Base-by-base conservation (phyloP, 192 early-diverging fungal species). In the Coemansia furcata region DNA sequence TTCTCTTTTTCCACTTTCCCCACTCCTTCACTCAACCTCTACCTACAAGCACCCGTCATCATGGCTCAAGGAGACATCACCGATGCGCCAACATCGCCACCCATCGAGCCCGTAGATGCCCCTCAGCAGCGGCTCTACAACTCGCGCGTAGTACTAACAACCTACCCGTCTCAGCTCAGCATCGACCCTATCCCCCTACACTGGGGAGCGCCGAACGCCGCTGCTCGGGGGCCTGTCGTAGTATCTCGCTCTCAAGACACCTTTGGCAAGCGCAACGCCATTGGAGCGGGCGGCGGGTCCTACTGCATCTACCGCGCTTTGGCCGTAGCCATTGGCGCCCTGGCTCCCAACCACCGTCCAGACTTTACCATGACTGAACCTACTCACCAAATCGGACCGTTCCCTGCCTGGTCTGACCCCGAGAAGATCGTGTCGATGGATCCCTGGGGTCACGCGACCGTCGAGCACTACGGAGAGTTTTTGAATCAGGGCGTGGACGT, bases 371-470 rank as follows among this genome's bases (percentile, higher is more conserved):
- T 93, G 74, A 98, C 95, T 0, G 90, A 95, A 65, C 95, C 95
- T 29, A 89, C 93, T 6, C 85, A 93, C 62, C 71, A 85, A 26
- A 89, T 98, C 62, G 90, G 90, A 5, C 95, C 93, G 49, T 83
- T 90, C 72, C 80, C 87, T 7, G 74, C 89, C 46, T 97, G 95
- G 95, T 77, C 72, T 33, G 90, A 93, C 62, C 90, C 92, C 23
- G 84, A 86, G 43, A 97, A 93, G 76, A 96, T 98, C 72, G 95
- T 98, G 15, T 95, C 94, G 0, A 74, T 98, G 71, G 95, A 98
- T 73, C 94, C 95, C 35, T 98, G 89, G 86, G 95, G 95, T 32
- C 94, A 96, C 74, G 69, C 91, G 38, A 87, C 88, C 3, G 86
- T 86, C 47, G 74, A 87, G 32, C 83, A 86, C 44, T 95, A 85